These are phyloP conservation scores for Fusarium begoniae DNA, from an alignment of 2,329 filamentous ascomycete species.

Conservation along the genomic window DNA sequence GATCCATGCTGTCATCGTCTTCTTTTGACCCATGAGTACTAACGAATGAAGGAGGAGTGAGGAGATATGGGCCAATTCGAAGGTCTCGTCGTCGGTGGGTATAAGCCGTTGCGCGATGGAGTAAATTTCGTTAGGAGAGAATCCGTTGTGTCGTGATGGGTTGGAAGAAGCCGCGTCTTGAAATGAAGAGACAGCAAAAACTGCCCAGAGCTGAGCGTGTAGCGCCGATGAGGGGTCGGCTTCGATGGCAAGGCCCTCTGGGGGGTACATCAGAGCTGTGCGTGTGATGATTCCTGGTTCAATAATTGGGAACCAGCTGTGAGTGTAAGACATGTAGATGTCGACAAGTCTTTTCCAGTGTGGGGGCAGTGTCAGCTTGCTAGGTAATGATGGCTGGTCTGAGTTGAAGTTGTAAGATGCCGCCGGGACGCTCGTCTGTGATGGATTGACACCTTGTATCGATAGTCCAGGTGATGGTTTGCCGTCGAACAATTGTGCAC, in stretches of 20 bases:
- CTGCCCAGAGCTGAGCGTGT: conserved; percentile 69
- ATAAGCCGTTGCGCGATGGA: conserved; percentile 59
- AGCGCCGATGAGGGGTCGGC: conserved; percentile 46
- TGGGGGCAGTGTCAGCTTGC: conserved; percentile 54
- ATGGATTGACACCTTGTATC: conserved; percentile 18
- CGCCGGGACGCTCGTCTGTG: conserved; percentile 10
- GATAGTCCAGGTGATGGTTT: conserved; percentile 35
- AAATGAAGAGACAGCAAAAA: conserved; percentile 65
- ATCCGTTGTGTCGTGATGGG: not conserved
- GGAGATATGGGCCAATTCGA: conserved; percentile 52
- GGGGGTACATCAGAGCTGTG: conserved; percentile 55
- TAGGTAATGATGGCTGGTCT: conserved; percentile 5
- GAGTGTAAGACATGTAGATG: conserved; percentile 78
- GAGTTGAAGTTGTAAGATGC: conserved; percentile 6
- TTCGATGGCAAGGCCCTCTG: conserved; percentile 45
- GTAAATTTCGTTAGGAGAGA: conserved; percentile 54
- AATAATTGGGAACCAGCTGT: conserved; percentile 79
- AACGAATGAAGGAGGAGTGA: conserved; percentile 66
- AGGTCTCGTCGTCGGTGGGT: conserved; percentile 57
- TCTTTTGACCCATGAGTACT: conserved; percentile 67
- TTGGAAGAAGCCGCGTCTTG: conserved; percentile 53
- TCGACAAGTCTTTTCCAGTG: conserved; percentile 72
- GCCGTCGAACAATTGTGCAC: conserved; percentile 23
- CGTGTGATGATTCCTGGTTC: conserved; percentile 71
- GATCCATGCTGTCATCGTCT: conserved; percentile 69